phyloP scores from a whole-genome alignment of 495 filamentous ascomycete species.

The Trypethelium eluteriae region DNA sequence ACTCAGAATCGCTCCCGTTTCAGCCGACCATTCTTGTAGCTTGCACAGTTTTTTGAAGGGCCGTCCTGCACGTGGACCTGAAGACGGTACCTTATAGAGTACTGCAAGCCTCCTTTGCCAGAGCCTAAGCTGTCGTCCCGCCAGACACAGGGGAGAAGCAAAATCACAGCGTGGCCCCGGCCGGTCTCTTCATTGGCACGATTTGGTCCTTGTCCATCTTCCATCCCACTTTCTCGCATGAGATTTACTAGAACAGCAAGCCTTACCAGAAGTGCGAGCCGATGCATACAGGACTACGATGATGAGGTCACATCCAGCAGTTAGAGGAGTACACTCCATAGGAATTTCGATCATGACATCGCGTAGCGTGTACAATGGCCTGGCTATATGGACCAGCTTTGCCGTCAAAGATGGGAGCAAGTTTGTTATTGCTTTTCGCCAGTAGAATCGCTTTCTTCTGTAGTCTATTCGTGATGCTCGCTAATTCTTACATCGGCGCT shows the following conservation, averaged over 20 bases:
- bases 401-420: neutral
- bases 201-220: neutral
- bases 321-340: neutral
- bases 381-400: neutral
- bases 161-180: neutral
- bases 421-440: neutral
- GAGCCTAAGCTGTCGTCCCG: no score
- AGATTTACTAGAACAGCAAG: neutral
- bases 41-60: neutral
- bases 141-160: no score
- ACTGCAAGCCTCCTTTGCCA: no score
- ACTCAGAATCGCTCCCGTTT: neutral
- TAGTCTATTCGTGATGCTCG: neutral
- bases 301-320: neutral
- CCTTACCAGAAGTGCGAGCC: neutral
- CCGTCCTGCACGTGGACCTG: no score
- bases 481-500: neutral
- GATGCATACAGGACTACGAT: neutral
- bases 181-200: slow-evolving; percentile 1
- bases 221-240: neutral
- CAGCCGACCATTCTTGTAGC: neutral
- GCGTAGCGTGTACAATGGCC: neutral
- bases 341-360: neutral
- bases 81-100: no score
- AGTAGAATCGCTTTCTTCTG: neutral